phyloP scores from a whole-genome alignment of 768 basidiomycete species.

The Phlebiopsis flavidoalba region DNA sequence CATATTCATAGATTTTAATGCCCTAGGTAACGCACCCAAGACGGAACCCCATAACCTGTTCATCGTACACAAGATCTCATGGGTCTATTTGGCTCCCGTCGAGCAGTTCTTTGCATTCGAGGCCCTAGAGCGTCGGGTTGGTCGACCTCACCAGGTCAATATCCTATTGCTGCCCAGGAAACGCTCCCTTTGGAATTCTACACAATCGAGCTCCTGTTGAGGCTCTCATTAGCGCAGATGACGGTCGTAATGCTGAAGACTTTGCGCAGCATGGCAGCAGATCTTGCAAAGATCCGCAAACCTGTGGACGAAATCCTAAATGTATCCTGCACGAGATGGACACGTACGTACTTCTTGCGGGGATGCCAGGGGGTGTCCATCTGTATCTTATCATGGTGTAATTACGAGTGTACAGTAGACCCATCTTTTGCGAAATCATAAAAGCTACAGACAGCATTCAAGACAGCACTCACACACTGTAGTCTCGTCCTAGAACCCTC shows the following conservation, averaged over 20 bases:
- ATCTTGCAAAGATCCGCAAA: conserved; percentile 38
- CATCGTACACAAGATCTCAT: conserved; percentile 72
- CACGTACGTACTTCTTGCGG: no score
- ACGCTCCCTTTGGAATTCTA: conserved; percentile 69
- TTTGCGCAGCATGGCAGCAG: conserved; percentile 68
- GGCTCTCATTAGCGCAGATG: conserved; percentile 72
- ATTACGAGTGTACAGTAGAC: no score
- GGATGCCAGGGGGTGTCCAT: no score
- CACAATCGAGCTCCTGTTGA: conserved; percentile 94
- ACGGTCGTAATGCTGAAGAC: conserved; percentile 64
- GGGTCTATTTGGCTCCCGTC: conserved; percentile 29
- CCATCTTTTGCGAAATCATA: no score
- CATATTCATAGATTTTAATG: conserved; percentile 92
- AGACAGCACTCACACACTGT: no score
- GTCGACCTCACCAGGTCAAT: no score
- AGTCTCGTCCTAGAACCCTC: no score
- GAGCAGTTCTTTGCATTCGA: conserved; percentile 18
- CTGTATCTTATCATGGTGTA: no score
- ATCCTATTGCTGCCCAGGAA: conserved; percentile 63
- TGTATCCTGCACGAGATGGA: no score
- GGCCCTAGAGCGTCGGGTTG: no score
- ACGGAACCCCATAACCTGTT: conserved; percentile 92
- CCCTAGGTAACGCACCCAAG: conserved; percentile 71
- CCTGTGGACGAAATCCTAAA: no score
- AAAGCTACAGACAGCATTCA: no score